Base-by-base conservation (phyloP, 805 yeast genomes). In the Groenewaldozyma salmanticensis region DNA sequence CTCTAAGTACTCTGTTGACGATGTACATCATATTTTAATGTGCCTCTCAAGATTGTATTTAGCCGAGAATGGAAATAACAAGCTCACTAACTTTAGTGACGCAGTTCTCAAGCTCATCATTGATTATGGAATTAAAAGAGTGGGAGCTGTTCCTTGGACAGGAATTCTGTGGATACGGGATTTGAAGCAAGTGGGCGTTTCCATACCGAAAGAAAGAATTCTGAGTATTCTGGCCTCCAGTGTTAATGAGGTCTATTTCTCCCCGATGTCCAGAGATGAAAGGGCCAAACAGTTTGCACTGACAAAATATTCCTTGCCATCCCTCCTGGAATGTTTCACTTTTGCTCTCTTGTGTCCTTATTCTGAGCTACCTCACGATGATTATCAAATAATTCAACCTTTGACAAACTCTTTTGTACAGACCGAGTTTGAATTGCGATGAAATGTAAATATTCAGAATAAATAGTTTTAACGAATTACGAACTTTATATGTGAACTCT, bases 21-120 rank as follows among this genome's bases (percentile, higher is more conserved):
- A 36, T 36, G 21, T 36, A 13, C 38, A 36, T n/a, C 9, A 36
- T 22, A n/a, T 36, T 21, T 15, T 22, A 13, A 13, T 36, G 6
- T n/a, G 18, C 9, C 17, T 36, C 5, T 9, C 39, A 21, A 15
- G 17, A 7, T 11, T 21, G n/a, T 36, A 36, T 19, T 5, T 24
- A 7, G 11, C 13, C 13, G 29, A 24, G 13, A 24, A 24, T 24
- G 29, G 29, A 7, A 7, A 24, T 24, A 13, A 7, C 13, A 7
- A 13, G 13, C 29, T 24, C 11, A 24, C 29, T 9, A 13, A 7
- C 11, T 24, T 24, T 9, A 24, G 13, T 13, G 29, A 24, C 13
- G 13, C 29, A 24, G 29, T 13, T 9, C 13, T 24, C 7, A 7
- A 13, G 29, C 7, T 9, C 7, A 24, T 24, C 7, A 24, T 24